A percentile compares a stretch with the other conserved stretches of the same genome.
These are phyloP conservation scores for Ogataea allantospora DNA, from an alignment of 805 yeast species.

Conservation along the genomic window DNA sequence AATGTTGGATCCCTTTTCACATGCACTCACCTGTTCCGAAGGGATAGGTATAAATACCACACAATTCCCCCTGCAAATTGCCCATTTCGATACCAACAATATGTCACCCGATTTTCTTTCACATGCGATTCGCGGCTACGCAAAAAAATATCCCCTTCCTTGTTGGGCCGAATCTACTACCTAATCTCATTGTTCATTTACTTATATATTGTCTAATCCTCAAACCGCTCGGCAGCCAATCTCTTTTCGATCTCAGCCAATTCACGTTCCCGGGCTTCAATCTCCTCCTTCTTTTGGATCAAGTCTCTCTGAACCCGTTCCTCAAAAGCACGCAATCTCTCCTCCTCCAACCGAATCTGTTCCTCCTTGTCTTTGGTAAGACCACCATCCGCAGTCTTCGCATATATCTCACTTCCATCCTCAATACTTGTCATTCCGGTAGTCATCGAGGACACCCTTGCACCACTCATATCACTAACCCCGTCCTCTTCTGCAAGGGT, in stretches of 20 bases:
- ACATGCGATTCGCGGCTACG: conserved; percentile 10
- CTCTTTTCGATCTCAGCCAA: conserved; percentile 68
- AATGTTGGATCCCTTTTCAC: conserved; percentile 9
- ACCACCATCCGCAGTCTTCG: conserved; percentile 3
- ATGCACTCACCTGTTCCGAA: conserved; percentile 2
- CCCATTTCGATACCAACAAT: conserved; percentile 4
- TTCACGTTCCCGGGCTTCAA: conserved; percentile 81
- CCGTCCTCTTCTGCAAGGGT: conserved; percentile 23
- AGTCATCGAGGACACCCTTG: conserved; percentile 17
- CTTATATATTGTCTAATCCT: conserved; percentile 6
- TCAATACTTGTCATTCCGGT: conserved; percentile 9
- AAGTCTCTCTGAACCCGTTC: conserved; percentile 87
- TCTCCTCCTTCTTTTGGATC: conserved; percentile 74
- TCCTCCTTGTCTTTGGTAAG: conserved; percentile 59
- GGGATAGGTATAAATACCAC: conserved; percentile 4
- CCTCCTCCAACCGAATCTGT: conserved; percentile 86
- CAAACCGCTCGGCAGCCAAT: conserved; percentile 27
- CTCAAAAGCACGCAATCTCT: conserved; percentile 80
- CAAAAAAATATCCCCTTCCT: not conserved
- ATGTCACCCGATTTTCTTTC: not conserved
- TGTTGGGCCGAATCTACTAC: conserved; percentile 2
- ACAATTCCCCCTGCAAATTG: conserved; percentile 1
- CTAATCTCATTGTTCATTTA: conserved; percentile 1
- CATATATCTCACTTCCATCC: conserved; percentile 5
- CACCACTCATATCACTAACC: conserved; percentile 8